phyloP scores from a whole-genome alignment of 179 eudicot genomes.

The Silene vulgaris region DNA sequence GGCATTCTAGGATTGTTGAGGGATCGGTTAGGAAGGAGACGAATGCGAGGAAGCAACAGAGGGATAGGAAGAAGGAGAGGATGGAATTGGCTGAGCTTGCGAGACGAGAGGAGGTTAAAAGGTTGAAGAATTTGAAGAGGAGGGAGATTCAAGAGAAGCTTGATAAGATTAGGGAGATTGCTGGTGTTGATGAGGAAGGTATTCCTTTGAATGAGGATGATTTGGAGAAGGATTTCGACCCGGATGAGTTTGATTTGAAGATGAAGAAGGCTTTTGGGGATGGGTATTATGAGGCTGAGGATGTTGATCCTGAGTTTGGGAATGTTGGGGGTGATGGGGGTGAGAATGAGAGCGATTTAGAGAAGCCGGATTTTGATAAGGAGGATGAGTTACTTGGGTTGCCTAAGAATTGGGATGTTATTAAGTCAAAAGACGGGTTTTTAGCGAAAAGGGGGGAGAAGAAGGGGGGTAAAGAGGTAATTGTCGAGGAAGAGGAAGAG shows the following conservation, averaged over 20 bases:
- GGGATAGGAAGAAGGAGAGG: slow-evolving; percentile 91
- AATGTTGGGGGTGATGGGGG: slow-evolving; percentile 39
- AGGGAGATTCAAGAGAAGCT: slow-evolving; percentile 79
- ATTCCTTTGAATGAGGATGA: slow-evolving; percentile 59
- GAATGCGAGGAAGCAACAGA: slow-evolving; percentile 66
- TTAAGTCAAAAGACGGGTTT: slow-evolving; percentile 54
- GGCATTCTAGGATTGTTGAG: slow-evolving; percentile 61
- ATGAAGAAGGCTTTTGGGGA: slow-evolving; percentile 68
- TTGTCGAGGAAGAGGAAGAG: slow-evolving; percentile 25
- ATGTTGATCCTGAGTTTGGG: slow-evolving; percentile 68
- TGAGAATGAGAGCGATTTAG: slow-evolving; percentile 34
- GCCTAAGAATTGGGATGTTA: slow-evolving; percentile 66
- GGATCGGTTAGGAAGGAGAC: slow-evolving; percentile 94
- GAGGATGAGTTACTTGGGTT: slow-evolving; percentile 92
- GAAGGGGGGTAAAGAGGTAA: slow-evolving; percentile 33
- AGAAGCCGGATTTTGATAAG: slow-evolving; percentile 80
- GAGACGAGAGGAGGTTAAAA: slow-evolving; percentile 84
- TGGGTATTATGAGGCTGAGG: slow-evolving; percentile 64
- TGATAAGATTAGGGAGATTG: slow-evolving; percentile 55
- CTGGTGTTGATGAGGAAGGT: slow-evolving; percentile 47
- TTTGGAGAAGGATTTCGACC: slow-evolving; percentile 87
- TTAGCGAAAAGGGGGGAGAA: slow-evolving; percentile 44
- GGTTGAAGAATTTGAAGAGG: slow-evolving; percentile 86
- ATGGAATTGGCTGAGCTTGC: slow-evolving; percentile 55
- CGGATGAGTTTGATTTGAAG: slow-evolving; percentile 67